Percentiles rank a stretch among this genome's conserved stretches.
These are phyloP conservation scores for Mimosa pudica DNA, from an alignment of 306 rosid species.

Conservation along the genomic window DNA sequence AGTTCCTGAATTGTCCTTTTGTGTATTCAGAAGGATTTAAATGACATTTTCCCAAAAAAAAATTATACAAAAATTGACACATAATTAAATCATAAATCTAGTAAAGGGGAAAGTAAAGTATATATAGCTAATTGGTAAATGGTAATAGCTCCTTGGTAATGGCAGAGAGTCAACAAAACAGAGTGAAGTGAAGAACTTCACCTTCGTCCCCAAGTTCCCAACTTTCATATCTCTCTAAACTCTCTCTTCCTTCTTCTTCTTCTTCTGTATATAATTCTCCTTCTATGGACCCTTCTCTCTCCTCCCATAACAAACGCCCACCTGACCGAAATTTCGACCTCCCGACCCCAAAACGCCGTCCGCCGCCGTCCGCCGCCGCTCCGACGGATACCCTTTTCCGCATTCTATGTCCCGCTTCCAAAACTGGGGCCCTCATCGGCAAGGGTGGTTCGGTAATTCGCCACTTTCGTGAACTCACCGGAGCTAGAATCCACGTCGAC, in stretches of 20 bases:
- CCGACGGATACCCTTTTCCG: constrained; percentile 56
- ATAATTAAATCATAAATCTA: too few relatives aligned
- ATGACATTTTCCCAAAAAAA: too few relatives aligned
- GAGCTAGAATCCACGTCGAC: constrained; percentile 51
- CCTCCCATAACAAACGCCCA: constrained; percentile 42
- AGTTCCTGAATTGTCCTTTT: too few relatives aligned
- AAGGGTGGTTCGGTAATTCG: constrained; percentile 39
- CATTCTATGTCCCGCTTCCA: constrained; percentile 57
- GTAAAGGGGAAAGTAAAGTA: too few relatives aligned
- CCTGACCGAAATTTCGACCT: constrained; percentile 36
- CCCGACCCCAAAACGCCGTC: constrained; percentile 45
- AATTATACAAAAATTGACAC: too few relatives aligned
- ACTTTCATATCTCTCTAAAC: background rate
- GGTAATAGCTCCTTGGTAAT: too few relatives aligned
- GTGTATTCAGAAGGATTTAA: too few relatives aligned
- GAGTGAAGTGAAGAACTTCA: background rate
- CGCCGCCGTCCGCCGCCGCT: constrained; percentile 31
- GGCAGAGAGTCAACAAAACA: too few relatives aligned
- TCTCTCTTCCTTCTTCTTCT: background rate
- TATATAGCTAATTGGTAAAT: too few relatives aligned
- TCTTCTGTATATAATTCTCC: background rate
- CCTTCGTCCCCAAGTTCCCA: background rate
- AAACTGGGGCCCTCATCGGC: constrained; percentile 37
- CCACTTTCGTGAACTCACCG: constrained; percentile 40
- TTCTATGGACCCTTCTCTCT: constrained; percentile 34